phyloP scores from a whole-genome alignment of 1,284 basidiomycete species.

The Microbotryum intermedium region DNA sequence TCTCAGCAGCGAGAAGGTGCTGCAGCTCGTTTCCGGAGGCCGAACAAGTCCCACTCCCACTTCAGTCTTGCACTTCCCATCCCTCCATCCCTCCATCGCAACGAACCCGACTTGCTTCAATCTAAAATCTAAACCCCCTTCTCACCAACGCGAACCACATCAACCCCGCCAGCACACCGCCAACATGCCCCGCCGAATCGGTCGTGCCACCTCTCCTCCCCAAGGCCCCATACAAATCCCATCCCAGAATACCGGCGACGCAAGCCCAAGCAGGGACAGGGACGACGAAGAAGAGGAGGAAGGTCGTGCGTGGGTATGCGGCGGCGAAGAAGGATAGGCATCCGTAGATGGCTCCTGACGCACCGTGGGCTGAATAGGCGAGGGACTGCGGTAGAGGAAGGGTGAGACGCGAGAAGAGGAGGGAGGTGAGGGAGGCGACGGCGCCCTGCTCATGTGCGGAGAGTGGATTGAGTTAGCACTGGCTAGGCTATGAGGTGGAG shows the following conservation, averaged over 20 bases:
- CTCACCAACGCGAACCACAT: too few species aligned
- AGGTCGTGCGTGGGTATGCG: conserved; percentile 13
- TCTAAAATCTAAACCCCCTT: too few species aligned
- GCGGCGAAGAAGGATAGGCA: conserved; percentile 20
- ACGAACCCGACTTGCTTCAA: too few species aligned
- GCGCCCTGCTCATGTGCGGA: not conserved
- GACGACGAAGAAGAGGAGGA: conserved; percentile 27
- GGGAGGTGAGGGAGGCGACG: conserved; percentile 8
- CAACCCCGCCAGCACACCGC: too few species aligned
- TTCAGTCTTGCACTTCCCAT: too few species aligned
- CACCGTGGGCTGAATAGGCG: conserved; percentile 8
- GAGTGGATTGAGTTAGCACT: not conserved
- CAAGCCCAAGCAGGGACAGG: conserved; percentile 25
- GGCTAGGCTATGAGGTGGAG: not conserved
- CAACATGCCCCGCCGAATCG: conserved; percentile 20
- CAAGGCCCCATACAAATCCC: conserved; percentile 18
- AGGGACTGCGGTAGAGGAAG: not conserved
- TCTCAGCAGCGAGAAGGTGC: too few species aligned
- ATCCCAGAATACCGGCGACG: conserved; percentile 22
- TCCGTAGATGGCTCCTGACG: conserved; percentile 17
- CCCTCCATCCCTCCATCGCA: too few species aligned
- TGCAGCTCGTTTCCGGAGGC: too few species aligned
- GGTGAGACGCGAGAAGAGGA: not conserved
- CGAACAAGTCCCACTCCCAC: too few species aligned
- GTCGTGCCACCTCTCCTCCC: conserved; percentile 11